Base-by-base conservation (phyloP, 1,284 basidiomycete genomes). In the Apiotrichum akiyoshidainum region DNA sequence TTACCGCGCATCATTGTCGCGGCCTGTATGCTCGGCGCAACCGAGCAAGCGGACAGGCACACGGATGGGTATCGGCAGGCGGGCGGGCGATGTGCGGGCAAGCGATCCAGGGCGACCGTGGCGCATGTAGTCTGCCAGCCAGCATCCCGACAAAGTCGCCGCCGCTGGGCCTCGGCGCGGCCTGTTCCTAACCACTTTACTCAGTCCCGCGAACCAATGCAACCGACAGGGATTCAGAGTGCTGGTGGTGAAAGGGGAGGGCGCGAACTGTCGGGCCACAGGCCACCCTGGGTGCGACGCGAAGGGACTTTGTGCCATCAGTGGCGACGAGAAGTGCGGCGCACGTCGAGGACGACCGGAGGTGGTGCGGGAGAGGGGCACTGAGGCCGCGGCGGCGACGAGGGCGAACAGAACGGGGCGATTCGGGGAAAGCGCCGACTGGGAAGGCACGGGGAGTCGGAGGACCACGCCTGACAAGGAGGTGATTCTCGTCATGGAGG, bases 301-400 rank as follows among this genome's bases (percentile, higher is more conserved):
- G 42, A 6, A 44, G 42, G 10, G 42, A 44, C 12, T n/a, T 19
- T n/a, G 42, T 44, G 42, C 42, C 42, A 19, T 44, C 42, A 16
- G 14, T 16, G n/a, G 10, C 42, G 12, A 13, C 42, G 42, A 44
- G n/a, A 21, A 44, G 10, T 8, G 42, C n/a, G 37, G 37, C 37
- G 12, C 37, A 16, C 6, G 17, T 21, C n/a, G 42, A 21, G 19
- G 7, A 22, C 19, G 42, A 44, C 9, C 42, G 46, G 46, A 48
- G 46, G n/a, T 19, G 34, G 17, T n/a, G 31, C 5, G 48, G 48
- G 5, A 35, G 48, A 9, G 48, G 48, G 11, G 48, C 48, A 26
- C 34, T 39, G 35, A 50, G 48, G 6, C 48, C 48, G 19, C 48
- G 48, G 48, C 48, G 48, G 37, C 48, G 48, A 21, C 48, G 48